These are phyloP conservation scores for Daldinia sp. DNA, from an alignment of 2,329 filamentous ascomycete genomes.

Conservation along the genomic window DNA sequence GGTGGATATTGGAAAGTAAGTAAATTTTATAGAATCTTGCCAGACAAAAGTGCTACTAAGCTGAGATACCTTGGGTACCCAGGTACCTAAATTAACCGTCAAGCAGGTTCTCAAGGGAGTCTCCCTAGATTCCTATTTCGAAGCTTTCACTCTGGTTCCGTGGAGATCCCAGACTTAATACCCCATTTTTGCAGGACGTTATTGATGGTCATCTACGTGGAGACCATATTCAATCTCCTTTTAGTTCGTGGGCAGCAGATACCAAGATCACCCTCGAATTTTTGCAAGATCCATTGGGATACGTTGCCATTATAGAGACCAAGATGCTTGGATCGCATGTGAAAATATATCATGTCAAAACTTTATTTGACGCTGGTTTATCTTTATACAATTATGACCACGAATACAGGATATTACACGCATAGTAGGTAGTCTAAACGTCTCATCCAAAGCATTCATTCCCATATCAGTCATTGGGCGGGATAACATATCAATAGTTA, in stretches of 20 bases:
- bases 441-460: background rate
- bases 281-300: background rate
- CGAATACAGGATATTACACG: constrained; percentile 14
- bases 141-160: constrained; percentile 2
- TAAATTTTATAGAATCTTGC: background rate
- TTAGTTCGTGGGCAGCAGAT: constrained; percentile 25
- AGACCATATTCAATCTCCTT: background rate
- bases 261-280: background rate
- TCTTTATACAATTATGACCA: background rate
- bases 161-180: constrained; percentile 14
- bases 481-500: background rate
- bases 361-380: constrained; percentile 3
- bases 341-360: constrained; percentile 11
- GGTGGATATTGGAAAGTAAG: constrained; percentile 6
- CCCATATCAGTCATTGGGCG: background rate
- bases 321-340: constrained; percentile 6
- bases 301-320: constrained; percentile 21
- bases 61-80: no score
- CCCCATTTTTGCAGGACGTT: background rate
- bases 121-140: constrained; percentile 22
- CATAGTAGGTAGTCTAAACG: background rate
- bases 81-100: background rate
- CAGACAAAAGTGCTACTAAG: no score
- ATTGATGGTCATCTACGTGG: constrained; percentile 4
- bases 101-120: background rate